These are phyloP conservation scores for Kappamyces sp. DNA, from an alignment of 192 early-diverging fungal species.

Conservation along the genomic window DNA sequence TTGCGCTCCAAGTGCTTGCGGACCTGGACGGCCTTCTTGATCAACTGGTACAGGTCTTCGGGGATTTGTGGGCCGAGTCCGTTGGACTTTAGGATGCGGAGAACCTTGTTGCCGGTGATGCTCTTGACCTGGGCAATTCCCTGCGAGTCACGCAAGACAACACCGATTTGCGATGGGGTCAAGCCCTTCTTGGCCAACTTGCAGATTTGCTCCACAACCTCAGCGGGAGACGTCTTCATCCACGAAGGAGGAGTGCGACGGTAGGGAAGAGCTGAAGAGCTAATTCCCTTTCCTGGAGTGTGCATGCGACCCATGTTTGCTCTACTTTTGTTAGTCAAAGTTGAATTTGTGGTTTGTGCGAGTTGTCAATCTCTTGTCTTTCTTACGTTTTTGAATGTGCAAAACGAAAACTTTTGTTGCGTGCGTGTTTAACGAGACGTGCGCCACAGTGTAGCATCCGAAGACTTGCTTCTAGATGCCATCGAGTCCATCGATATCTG, in stretches of 20 bases:
- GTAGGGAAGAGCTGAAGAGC: conserved; percentile 84
- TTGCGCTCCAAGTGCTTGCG: conserved; percentile 98
- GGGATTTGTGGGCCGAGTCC: conserved; percentile 92
- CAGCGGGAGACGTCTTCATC: conserved; percentile 96
- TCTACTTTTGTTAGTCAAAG: not conserved
- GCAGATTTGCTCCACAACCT: conserved; percentile 96
- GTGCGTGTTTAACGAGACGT: too few relatives aligned
- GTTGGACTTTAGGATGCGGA: conserved; percentile 97
- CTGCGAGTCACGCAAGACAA: conserved; percentile 91
- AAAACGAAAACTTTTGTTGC: too few relatives aligned
- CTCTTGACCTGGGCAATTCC: conserved; percentile 94
- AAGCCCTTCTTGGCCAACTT: conserved; percentile 99
- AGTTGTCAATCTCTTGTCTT: too few relatives aligned
- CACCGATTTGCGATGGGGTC: conserved; percentile 98
- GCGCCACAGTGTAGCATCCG: too few relatives aligned
- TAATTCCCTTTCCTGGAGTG: conserved; percentile 96
- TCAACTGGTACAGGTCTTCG: conserved; percentile 98
- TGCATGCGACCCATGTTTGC: conserved; percentile 63
- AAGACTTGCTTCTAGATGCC: too few relatives aligned
- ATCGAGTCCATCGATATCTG: too few relatives aligned
- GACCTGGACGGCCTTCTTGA: conserved; percentile 99
- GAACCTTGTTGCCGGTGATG: conserved; percentile 99
- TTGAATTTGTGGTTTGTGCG: too few relatives aligned
- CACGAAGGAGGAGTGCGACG: conserved; percentile 94
- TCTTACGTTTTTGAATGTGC: too few relatives aligned